Evolutionary conservation across 441 rosid genomes (phyloP), one percentile per base, ranked within the genome.

Genomic region (Manihot esculenta): DNA sequence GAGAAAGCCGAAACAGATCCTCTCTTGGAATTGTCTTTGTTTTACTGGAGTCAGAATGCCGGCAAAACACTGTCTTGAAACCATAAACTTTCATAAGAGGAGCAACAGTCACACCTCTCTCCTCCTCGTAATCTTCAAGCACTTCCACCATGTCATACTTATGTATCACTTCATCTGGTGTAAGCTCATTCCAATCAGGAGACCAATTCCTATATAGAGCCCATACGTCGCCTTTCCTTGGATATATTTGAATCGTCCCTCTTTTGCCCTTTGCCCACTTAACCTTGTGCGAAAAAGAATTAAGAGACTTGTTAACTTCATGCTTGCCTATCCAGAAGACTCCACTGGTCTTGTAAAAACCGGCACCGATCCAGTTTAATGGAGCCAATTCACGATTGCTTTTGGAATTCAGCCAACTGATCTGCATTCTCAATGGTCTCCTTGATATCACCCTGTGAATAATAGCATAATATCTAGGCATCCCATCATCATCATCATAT

Each of bases 401-500:
- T 82, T 83, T 90, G 66, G 97, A 79, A 77, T 88, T 92, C 55
- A 94, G 93, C 99, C 99, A 91, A 71, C 98, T 91, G 78, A 94
- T 89, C 65, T 76, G 81, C 93, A 94, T 68, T 81, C 81, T 88
- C 68, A 94, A 86, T 15, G 99, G 98, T 42, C 82, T 80, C 77
- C 69, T 27, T 42, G 96, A 90, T 5, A 90, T 74, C 74, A 94
- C 92, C 68, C 76, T 80, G 51, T 88, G 96, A 77, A 94, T 84
- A 80, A 90, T 82, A 58, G 97, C 97, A 74, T 92, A 92, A 72
- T 77, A 87, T 48, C 97, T 86, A 61, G 99, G 99, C 98, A 94
- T 90, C 57, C 97, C 98, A 74, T 92, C 97, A 26, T 88, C 92
- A 74, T 83, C 81, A 23, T 94, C 99, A 69, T 94, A 92, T 6